Evolutionary conservation across 2,329 filamentous ascomycete genomes (phyloP), one percentile per base, ranked within the genome.

Genomic region (Cladophialophora yegresii): DNA sequence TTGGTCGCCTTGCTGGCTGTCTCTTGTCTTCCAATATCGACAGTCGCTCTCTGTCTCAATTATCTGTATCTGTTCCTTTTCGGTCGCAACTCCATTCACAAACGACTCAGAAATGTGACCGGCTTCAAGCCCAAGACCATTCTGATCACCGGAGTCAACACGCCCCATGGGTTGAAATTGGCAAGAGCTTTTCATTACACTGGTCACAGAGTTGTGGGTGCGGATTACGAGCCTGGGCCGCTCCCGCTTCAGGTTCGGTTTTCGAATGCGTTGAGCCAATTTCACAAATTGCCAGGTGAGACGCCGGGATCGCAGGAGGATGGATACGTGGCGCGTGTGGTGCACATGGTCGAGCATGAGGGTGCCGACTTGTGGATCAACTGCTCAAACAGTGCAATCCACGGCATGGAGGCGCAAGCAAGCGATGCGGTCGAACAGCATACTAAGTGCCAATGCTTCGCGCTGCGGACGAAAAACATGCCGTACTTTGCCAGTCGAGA

Each of bases 311-410:
- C 36, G 26, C 54, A 49, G 40, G 51, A 49, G 23, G 50, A 54
- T 2, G 74, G 75, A 1, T 91, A 92, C 71, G 79, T 84, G 16
- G 75, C 80, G 10, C 77, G 78, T 0, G 74, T 92, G 2, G 73
- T 89, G 1, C 75, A 83, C 5, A 81, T 92, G 28, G 80, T 91
- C 36, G 73, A 80, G 13, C 73, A 77, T 1, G 88, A 92, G 67
- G 78, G 81, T 0, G 82, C 90, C 4, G 84, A 91, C 62, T 75
- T 92, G 2, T 93, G 89, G 89, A 84, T 93, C 4, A 87, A 85
- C 23, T 91, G 89, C 71, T 90, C 88, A 0, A 86, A 85, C 22
- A 85, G 88, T 12, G 81, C 83, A 1, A 84, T 83, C 0, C 86
- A 85, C 0, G 75, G 87, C 13, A 84, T 89, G 69, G 89, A 92